Conservation (phyloP, 495 filamentous ascomycete genomes). For the Trichoderma asperelloides region DNA sequence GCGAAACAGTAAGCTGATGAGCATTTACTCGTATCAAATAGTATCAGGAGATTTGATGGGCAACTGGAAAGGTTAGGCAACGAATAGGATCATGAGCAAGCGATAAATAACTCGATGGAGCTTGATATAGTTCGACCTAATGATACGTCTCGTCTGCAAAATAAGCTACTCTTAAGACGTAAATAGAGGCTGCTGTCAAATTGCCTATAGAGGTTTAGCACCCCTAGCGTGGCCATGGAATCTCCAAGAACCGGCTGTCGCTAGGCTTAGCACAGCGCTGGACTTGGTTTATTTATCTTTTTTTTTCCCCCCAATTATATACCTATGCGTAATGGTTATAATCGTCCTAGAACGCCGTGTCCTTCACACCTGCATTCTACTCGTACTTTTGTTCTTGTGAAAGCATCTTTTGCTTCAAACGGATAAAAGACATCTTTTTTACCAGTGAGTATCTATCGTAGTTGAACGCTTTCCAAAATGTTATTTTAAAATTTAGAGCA, state of each 20-base stretch:
- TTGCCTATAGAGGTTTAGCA: neutral
- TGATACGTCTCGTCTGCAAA: neutral
- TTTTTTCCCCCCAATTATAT: neutral
- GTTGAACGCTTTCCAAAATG: too few relatives aligned
- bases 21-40: neutral
- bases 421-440: too few relatives aligned
- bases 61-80: neutral
- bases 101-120: neutral
- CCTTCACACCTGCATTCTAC: too few relatives aligned
- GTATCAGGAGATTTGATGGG: neutral
- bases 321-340: too few relatives aligned
- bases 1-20: neutral
- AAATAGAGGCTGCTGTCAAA: neutral
- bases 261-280: neutral
- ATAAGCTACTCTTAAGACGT: neutral
- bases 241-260: neutral
- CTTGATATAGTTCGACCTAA: neutral
- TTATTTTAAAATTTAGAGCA: too few relatives aligned
- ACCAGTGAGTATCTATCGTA: too few relatives aligned
- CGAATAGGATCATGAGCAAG: neutral
- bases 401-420: too few relatives aligned
- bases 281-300: neutral
- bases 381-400: too few relatives aligned
- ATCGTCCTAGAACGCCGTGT: too few relatives aligned
- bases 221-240: neutral